Percentiles rank a stretch among this genome's conserved stretches.
Evolutionary conservation across 108 stramenopile genomes (phyloP).

Genomic region (Craspedostauros australis): DNA sequence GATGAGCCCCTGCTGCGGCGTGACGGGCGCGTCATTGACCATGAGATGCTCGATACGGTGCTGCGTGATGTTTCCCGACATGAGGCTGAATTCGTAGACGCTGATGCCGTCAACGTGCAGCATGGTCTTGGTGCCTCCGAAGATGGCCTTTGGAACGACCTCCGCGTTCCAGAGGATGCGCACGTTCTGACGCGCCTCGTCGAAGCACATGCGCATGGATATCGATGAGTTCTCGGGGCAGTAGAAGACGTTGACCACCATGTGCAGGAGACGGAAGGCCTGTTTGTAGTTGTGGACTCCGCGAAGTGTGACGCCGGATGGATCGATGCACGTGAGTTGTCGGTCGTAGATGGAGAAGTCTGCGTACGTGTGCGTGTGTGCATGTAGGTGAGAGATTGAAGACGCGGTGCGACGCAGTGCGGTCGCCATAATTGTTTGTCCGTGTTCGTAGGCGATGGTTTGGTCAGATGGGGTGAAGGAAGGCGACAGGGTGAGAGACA

Average conservation of each 20-base stretch:
- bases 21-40: slow-evolving; percentile 58
- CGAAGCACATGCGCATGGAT: slow-evolving; percentile 63
- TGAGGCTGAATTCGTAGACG: slow-evolving; percentile 63
- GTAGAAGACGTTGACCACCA: slow-evolving; percentile 64
- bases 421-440: no score
- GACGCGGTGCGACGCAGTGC: no score
- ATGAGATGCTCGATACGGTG: slow-evolving; percentile 68
- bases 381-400: no score
- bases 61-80: slow-evolving; percentile 58
- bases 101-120: slow-evolving; percentile 78
- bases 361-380: slow-evolving; percentile 5
- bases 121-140: slow-evolving; percentile 51
- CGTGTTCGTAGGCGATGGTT: no score
- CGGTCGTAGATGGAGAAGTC: slow-evolving; percentile 55
- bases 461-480: background rate
- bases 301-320: slow-evolving; percentile 59
- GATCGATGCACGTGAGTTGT: slow-evolving; percentile 65
- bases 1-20: slow-evolving; percentile 60
- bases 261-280: slow-evolving; percentile 59
- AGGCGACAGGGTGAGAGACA: no score
- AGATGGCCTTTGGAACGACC: slow-evolving; percentile 65
- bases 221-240: slow-evolving; percentile 52
- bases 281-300: slow-evolving; percentile 67
- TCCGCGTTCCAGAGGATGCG: slow-evolving; percentile 80
- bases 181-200: slow-evolving; percentile 70